phyloP scores from a whole-genome alignment of 208 protist genomes.

The Leishmania lainsoni region DNA sequence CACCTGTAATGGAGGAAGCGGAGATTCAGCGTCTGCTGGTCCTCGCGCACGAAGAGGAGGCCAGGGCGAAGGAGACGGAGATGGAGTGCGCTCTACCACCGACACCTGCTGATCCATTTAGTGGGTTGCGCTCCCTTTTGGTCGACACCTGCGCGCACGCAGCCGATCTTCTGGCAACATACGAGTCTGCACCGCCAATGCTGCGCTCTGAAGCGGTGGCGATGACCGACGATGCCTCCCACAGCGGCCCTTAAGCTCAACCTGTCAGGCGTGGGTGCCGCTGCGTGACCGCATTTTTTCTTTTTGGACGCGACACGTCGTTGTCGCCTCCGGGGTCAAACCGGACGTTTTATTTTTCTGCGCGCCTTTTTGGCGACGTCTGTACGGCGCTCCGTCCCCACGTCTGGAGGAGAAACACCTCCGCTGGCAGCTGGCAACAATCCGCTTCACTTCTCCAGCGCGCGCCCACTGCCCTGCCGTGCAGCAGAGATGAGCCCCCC shows the following conservation, averaged over 20 bases:
- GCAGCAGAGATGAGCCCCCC: background rate
- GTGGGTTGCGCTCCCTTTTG: slow-evolving; percentile 12
- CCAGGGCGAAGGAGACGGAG: slow-evolving; percentile 6
- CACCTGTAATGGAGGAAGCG: slow-evolving; percentile 15
- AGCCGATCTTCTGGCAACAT: slow-evolving; percentile 9
- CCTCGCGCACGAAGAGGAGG: slow-evolving; percentile 51
- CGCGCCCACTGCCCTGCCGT: background rate
- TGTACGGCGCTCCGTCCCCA: background rate
- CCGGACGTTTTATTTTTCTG: background rate
- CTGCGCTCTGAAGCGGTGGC: slow-evolving; percentile 7
- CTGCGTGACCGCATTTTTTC: background rate
- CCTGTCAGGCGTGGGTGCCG: background rate
- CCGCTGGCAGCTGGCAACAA: background rate
- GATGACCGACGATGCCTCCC: slow-evolving; percentile 1
- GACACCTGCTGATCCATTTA: slow-evolving; percentile 12
- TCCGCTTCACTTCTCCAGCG: background rate
- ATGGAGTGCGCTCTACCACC: background rate
- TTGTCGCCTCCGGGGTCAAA: background rate
- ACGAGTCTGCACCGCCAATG: slow-evolving; percentile 19
- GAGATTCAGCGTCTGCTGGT: slow-evolving; percentile 45
- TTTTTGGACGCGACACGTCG: background rate
- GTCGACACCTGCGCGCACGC: slow-evolving; percentile 13
- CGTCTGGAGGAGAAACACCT: background rate
- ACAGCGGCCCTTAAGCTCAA: background rate
- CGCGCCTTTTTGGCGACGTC: background rate